Evolutionary conservation across 768 basidiomycete species (phyloP).

Genomic region (Kondoa subrosea): DNA sequence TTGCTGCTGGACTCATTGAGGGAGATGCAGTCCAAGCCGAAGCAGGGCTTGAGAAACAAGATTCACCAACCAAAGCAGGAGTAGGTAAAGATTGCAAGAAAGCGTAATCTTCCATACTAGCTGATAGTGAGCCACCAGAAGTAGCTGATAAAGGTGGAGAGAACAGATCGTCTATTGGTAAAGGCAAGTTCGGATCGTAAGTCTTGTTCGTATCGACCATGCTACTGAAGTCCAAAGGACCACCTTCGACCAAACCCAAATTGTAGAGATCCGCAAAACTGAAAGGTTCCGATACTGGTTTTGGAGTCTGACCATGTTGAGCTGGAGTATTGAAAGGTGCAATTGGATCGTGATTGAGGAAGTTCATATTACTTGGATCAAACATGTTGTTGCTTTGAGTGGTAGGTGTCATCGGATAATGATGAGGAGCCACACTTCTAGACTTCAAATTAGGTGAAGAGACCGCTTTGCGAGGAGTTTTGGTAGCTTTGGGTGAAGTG

Average conservation of each 20-base stretch:
- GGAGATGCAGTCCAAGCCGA: neutral
- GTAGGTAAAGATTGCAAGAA: neutral
- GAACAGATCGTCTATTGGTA: neutral
- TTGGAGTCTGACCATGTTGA: neutral
- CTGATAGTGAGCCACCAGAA: neutral
- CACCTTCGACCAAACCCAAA: conserved; percentile 17
- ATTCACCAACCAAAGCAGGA: neutral
- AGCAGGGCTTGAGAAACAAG: conserved; percentile 2
- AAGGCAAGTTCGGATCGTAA: neutral
- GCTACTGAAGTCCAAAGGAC: neutral
- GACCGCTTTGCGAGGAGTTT: conserved; percentile 19
- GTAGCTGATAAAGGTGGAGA: neutral
- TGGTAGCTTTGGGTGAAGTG: conserved; percentile 13
- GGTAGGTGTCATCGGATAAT: conserved; percentile 22
- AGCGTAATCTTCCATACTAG: neutral
- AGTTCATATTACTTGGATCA: neutral
- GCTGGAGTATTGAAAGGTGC: conserved; percentile 20
- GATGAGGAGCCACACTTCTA: conserved; percentile 3
- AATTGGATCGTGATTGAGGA: conserved; percentile 9
- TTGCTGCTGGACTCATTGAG: neutral
- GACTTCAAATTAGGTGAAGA: conserved; percentile 2
- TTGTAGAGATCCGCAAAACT: conserved; percentile 24
- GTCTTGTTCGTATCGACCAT: neutral
- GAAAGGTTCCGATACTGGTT: conserved; percentile 18
- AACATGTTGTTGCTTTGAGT: neutral